Base-by-base conservation (phyloP, 2,329 filamentous ascomycete species). In the Exophiala alcalophila region DNA sequence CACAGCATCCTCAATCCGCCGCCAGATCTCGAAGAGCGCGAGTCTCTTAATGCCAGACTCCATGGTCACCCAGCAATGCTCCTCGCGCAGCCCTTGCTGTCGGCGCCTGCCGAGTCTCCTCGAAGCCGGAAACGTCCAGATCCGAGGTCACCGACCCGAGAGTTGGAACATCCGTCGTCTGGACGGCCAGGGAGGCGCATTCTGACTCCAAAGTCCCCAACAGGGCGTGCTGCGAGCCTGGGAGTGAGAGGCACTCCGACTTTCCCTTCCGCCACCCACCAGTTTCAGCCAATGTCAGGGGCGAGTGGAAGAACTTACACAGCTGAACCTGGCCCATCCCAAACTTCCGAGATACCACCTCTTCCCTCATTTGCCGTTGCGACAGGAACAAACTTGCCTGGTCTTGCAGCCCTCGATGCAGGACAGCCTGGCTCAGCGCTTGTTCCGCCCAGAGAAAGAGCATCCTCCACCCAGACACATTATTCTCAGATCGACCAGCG, bases 161-260 rank as follows among this genome's bases (percentile, higher is more conserved):
- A 50, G 14, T 32, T 43, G 8, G 48, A 44, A 24, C 35, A 32
- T 11, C 29, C 34, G 8, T 5, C 34, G 10, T 36, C 36, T 21
- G 15, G 30, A 18, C 42, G 40, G 15, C 7, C 31, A n/a, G 49
- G 44, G 21, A 49, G 77, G 50, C 71, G 72, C 23, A 71, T 78
- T n/a, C 57, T 80, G 47, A 80, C 75, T 8, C 77, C 80, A 1
- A 70, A 72, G 50, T 81, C 80, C 7, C 78, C 78, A 7, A 63
- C 58, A 4, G 38, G 71, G 27, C 72, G 78, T 48, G 67, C 73
- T 18, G 65, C 71, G 12, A 79, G 74, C 54, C 56, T 76, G 9
- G 69, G 69, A 21, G 31, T 63, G 40, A 40, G 63, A 59, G 54
- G 73, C 24, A 65, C 66, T 32, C 62, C 50, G 11, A 32, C 65